A percentile compares a stretch with the other conserved stretches of the same genome.
Conservation (phyloP, 352 stramenopile species). For the Peronospora belbahrii region DNA sequence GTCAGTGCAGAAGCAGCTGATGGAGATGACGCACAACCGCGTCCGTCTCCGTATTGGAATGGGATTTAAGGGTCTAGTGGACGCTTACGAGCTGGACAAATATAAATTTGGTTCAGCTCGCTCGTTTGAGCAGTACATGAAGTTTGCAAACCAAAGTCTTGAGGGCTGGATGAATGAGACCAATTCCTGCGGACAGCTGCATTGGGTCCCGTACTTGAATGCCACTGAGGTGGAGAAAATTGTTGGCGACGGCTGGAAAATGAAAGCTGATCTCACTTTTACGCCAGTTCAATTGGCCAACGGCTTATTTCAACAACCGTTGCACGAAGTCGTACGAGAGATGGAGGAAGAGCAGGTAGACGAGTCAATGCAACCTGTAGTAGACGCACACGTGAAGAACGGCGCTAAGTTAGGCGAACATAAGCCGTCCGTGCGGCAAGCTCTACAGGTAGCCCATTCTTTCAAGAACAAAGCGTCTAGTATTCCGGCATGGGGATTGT, state of each 20-base stretch:
- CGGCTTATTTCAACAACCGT: too few species aligned
- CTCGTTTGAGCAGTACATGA: slow-evolving; percentile 49
- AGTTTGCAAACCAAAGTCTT: slow-evolving; percentile 54
- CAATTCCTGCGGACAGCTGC: slow-evolving; percentile 51
- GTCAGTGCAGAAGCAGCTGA: slow-evolving; percentile 35
- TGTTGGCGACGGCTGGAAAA: slow-evolving; percentile 39
- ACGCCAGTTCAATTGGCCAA: too few species aligned
- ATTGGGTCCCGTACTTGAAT: slow-evolving; percentile 65
- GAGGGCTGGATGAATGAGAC: slow-evolving; percentile 41
- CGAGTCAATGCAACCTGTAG: too few species aligned
- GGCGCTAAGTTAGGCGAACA: too few species aligned
- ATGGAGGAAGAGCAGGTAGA: too few species aligned
- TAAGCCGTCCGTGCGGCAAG: too few species aligned
- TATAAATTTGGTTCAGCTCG: slow-evolving; percentile 48
- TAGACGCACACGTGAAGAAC: too few species aligned
- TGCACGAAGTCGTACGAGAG: too few species aligned
- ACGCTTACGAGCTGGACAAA: slow-evolving; percentile 53
- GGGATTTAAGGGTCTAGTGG: slow-evolving; percentile 49
- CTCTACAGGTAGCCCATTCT: too few species aligned
- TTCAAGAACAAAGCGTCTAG: too few species aligned
- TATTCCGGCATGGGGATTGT: too few species aligned
- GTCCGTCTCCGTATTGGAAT: slow-evolving; percentile 49
- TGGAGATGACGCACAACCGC: slow-evolving; percentile 47
- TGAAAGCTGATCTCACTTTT: too few species aligned
- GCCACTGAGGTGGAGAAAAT: slow-evolving; percentile 42